Evolutionary conservation across 208 protist species (phyloP).

Genomic region (Crithidia expoeki): DNA sequence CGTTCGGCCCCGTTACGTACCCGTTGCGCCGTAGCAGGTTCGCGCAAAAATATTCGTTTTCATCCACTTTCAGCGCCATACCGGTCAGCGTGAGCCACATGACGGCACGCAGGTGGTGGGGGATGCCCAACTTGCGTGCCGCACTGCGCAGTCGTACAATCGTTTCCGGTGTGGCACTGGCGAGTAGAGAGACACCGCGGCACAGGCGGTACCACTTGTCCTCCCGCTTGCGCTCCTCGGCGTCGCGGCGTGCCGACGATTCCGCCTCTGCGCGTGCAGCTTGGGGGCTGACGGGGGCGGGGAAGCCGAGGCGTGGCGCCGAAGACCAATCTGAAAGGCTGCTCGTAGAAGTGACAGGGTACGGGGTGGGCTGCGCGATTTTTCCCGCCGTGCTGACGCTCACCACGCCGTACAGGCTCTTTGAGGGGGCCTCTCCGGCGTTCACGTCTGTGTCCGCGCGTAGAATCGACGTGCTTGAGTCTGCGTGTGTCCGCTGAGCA

Average conservation of each 20-base stretch:
- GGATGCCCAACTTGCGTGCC: slow-evolving; percentile 44
- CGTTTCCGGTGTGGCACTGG: slow-evolving; percentile 37
- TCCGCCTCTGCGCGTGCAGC: slow-evolving; percentile 30
- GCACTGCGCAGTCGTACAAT: slow-evolving; percentile 42
- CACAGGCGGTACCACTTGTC: slow-evolving; percentile 51
- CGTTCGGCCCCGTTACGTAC: slow-evolving; percentile 46
- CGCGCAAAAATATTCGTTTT: slow-evolving; percentile 77
- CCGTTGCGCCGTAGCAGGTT: slow-evolving; percentile 56
- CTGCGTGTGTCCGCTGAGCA: too few relatives aligned
- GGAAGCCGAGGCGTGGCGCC: slow-evolving; percentile 54
- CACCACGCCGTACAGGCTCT: slow-evolving; percentile 6
- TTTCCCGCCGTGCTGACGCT: background rate
- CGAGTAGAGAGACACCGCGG: slow-evolving; percentile 56
- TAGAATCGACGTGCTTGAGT: too few relatives aligned
- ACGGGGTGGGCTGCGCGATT: slow-evolving; percentile 29
- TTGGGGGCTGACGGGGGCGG: slow-evolving; percentile 19
- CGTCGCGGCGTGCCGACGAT: slow-evolving; percentile 25
- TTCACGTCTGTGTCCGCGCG: too few relatives aligned
- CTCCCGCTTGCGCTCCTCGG: slow-evolving; percentile 48
- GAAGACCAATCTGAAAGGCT: slow-evolving; percentile 60
- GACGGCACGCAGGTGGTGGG: slow-evolving; percentile 52
- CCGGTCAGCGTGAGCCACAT: slow-evolving; percentile 80
- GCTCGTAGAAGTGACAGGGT: slow-evolving; percentile 43
- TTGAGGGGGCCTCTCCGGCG: too few relatives aligned
- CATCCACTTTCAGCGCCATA: slow-evolving; percentile 64